Evolutionary conservation across 2,329 filamentous ascomycete species (phyloP).

Genomic region (Trichoderma arundinaceum): DNA sequence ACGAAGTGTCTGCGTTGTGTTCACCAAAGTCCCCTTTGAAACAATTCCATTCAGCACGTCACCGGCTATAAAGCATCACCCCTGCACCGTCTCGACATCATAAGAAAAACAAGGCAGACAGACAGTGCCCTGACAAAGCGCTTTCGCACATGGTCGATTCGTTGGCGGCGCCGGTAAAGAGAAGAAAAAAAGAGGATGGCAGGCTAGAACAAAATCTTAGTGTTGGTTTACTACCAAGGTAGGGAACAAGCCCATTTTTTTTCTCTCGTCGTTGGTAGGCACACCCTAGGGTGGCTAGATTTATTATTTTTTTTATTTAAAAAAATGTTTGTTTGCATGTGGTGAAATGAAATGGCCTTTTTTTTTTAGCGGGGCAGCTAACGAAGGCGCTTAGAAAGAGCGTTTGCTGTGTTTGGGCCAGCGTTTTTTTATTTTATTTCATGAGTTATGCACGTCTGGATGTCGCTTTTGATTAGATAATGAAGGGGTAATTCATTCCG

Average conservation of each 20-base stretch:
- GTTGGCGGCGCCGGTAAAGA: background rate
- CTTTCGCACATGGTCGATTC: background rate
- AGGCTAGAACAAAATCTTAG: background rate
- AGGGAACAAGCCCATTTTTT: background rate
- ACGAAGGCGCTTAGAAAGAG: background rate
- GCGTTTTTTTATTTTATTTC: background rate
- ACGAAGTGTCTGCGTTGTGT: no score
- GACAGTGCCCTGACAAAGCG: background rate
- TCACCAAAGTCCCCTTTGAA: no score
- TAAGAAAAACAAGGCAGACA: no score
- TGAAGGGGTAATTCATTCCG: background rate
- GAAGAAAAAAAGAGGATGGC: background rate
- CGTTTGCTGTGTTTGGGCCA: background rate
- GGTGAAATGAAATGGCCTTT: slow-evolving; percentile 13
- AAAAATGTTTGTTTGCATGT: slow-evolving; percentile 10
- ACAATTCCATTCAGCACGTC: background rate
- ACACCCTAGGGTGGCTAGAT: background rate
- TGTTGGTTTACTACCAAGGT: no score
- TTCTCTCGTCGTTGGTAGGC: background rate
- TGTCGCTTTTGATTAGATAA: background rate
- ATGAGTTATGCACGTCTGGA: background rate
- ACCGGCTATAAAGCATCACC: no score
- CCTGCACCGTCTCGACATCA: no score
- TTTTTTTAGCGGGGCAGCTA: slow-evolving; percentile 8
- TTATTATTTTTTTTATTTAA: background rate